Percentiles rank a stretch among this genome's conserved stretches.
Conservation (phyloP, 192 early-diverging fungal species). For the Paraglomus brasilianum region DNA sequence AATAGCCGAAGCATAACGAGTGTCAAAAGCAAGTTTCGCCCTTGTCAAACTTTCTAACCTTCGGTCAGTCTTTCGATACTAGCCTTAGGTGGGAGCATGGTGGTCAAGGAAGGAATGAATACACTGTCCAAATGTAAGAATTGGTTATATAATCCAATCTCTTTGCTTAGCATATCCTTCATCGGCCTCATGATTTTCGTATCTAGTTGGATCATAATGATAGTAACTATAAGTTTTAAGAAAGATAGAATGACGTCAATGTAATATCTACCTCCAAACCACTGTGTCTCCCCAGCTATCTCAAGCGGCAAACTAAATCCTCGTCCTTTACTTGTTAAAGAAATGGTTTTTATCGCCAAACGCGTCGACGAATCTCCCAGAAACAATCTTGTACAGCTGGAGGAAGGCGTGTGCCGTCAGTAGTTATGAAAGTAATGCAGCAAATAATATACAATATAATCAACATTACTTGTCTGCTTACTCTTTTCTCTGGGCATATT, state of each 20-base stretch:
- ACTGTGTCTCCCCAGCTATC: conserved; percentile 56
- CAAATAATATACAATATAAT: background rate
- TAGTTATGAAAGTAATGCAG: conserved; percentile 9
- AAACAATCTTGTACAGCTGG: conserved; percentile 59
- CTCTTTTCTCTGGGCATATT: conserved; percentile 50
- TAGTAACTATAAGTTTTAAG: conserved; percentile 21
- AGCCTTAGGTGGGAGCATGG: conserved; percentile 47
- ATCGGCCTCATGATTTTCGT: conserved; percentile 70
- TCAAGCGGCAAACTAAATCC: conserved; percentile 84
- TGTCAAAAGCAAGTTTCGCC: conserved; percentile 6
- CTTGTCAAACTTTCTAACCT: conserved; percentile 44
- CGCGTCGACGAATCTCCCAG: conserved; percentile 81
- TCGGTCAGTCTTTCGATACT: conserved; percentile 67
- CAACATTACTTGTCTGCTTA: too few relatives aligned
- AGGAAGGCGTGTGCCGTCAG: background rate
- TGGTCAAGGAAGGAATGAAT: conserved; percentile 54
- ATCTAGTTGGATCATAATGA: too few relatives aligned
- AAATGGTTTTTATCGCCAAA: conserved; percentile 73
- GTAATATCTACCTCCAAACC: conserved; percentile 44
- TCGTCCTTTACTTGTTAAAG: conserved; percentile 78
- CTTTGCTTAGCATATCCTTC: conserved; percentile 78
- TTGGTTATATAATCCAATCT: conserved; percentile 70
- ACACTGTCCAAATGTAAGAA: conserved; percentile 42
- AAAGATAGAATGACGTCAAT: background rate
- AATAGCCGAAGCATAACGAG: background rate